These are phyloP conservation scores for Ganoderma leucocontextum DNA, from an alignment of 1,284 basidiomycete genomes.

Conservation along the genomic window DNA sequence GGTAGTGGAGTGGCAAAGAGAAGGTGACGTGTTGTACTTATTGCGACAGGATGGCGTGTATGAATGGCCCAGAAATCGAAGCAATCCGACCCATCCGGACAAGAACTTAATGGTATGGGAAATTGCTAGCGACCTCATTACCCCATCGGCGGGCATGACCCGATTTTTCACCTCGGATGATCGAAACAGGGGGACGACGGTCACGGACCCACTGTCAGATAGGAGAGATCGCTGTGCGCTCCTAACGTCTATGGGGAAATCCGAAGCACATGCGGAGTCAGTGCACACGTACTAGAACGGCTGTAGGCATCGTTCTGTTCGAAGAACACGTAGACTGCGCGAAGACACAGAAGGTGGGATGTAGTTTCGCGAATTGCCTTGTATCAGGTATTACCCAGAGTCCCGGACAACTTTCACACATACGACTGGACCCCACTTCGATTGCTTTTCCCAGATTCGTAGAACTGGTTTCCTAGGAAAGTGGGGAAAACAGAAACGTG, in stretches of 20 bases:
- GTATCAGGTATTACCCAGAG: background rate
- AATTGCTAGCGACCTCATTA: background rate
- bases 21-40: constrained; percentile 13
- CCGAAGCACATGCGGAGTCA: no score
- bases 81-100: background rate
- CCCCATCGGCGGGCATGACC: background rate
- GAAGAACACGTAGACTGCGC: background rate
- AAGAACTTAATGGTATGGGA: background rate
- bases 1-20: background rate
- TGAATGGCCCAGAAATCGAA: background rate
- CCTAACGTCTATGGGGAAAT: no score
- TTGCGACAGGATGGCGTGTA: constrained; percentile 28
- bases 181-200: no score
- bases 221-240: no score
- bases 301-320: no score
- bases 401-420: background rate
- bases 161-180: background rate
- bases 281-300: no score
- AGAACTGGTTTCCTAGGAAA: background rate
- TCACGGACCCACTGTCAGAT: no score
- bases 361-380: background rate
- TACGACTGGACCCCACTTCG: background rate
- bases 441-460: background rate
- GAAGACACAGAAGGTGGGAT: background rate
- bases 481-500: background rate